Conservation (phyloP, 257 asterid genomes). For the Salvia rosmarinus region DNA sequence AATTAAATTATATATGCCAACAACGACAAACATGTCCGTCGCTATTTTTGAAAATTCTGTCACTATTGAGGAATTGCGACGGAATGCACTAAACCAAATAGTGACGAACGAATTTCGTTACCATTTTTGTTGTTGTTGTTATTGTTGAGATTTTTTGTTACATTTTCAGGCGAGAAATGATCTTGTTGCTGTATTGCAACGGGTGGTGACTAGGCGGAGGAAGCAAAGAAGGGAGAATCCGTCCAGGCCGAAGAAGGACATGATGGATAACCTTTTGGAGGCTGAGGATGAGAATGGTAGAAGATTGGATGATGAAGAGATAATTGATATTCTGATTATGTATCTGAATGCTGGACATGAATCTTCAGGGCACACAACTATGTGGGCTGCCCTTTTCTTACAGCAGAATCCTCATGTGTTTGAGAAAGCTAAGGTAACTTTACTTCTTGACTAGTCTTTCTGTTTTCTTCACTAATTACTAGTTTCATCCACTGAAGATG, state of each 20-base stretch:
- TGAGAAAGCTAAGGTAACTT: slow-evolving; percentile 65
- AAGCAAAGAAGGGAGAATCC: slow-evolving; percentile 33
- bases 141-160: too few relatives aligned
- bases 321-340: slow-evolving; percentile 79
- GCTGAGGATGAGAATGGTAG: slow-evolving; percentile 69
- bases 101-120: too few relatives aligned
- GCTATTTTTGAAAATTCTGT: too few relatives aligned
- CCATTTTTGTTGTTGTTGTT: too few relatives aligned
- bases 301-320: slow-evolving; percentile 66
- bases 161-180: slow-evolving; percentile 67
- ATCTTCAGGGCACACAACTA: slow-evolving; percentile 79
- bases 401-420: slow-evolving; percentile 66
- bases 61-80: too few relatives aligned
- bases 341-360: slow-evolving; percentile 95
- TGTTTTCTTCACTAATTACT: not conserved
- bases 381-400: slow-evolving; percentile 80
- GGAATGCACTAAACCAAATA: too few relatives aligned
- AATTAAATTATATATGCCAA: too few relatives aligned
- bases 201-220: slow-evolving; percentile 59
- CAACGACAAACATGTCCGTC: too few relatives aligned
- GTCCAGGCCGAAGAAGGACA: slow-evolving; percentile 48
- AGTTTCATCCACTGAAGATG: too few relatives aligned
- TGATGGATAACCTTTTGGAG: slow-evolving; percentile 75
- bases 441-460: not conserved
- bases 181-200: slow-evolving; percentile 58